These are phyloP conservation scores for Begonia peltatifolia DNA, from an alignment of 306 rosid genomes.

Conservation along the genomic window DNA sequence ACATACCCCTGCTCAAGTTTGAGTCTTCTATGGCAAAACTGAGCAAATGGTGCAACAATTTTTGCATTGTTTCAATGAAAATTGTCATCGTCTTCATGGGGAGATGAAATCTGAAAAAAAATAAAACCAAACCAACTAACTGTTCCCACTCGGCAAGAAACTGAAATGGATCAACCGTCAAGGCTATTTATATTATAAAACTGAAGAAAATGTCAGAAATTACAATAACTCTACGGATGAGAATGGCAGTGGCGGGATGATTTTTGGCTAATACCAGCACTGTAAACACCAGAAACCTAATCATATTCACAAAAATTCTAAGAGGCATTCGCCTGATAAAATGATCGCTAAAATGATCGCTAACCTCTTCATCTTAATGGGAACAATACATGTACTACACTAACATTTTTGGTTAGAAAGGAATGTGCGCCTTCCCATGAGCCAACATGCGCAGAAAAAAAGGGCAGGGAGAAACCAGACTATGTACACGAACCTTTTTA, in stretches of 20 bases:
- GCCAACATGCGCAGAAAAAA: neutral
- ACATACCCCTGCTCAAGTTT: too few species aligned
- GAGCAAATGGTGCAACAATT: too few species aligned
- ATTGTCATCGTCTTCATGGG: too few species aligned
- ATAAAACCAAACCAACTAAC: too few species aligned
- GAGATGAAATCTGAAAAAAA: too few species aligned
- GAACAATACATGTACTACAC: neutral
- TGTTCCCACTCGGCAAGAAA: too few species aligned
- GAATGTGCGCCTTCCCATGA: neutral
- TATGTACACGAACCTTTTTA: neutral
- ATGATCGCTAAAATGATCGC: neutral
- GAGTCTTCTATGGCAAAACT: too few species aligned
- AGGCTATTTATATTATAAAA: neutral
- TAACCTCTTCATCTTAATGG: neutral
- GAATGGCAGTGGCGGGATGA: neutral
- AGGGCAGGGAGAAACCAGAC: neutral
- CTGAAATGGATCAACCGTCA: too few species aligned
- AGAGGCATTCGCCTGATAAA: neutral
- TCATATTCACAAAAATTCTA: neutral
- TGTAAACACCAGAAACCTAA: constrained; percentile 5
- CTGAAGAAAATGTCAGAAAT: neutral
- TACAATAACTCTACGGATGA: neutral
- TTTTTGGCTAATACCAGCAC: constrained; percentile 2
- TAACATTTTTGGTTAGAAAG: neutral
- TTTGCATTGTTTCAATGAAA: too few species aligned